These are phyloP conservation scores for Macroventuria anomochaeta DNA, from an alignment of 2,329 filamentous ascomycete species.

Conservation along the genomic window DNA sequence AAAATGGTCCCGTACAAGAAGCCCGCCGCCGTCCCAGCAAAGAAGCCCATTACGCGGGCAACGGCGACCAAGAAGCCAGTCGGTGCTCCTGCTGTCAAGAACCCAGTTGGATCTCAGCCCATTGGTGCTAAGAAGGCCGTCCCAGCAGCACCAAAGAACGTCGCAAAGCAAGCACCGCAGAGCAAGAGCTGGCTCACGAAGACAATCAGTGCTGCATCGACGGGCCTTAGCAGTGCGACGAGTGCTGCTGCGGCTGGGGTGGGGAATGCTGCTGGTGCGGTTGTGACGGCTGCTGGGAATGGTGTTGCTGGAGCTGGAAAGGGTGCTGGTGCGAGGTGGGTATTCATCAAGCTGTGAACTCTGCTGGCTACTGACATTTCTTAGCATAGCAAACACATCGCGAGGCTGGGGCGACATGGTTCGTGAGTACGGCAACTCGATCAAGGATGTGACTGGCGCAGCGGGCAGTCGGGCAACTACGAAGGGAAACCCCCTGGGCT, in stretches of 20 bases:
- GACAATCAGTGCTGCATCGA: constrained; percentile 51
- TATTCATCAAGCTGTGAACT: neutral
- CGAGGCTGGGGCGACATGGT: constrained; percentile 57
- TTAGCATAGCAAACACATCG: constrained; percentile 53
- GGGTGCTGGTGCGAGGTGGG: constrained; percentile 47
- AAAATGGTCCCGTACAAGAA: constrained; percentile 30
- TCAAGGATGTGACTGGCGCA: constrained; percentile 57
- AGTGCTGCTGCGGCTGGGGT: constrained; percentile 52
- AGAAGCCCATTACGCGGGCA: constrained; percentile 18
- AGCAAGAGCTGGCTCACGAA: constrained; percentile 55
- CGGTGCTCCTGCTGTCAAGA: constrained; percentile 8
- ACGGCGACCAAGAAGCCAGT: constrained; percentile 13
- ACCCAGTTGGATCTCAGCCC: constrained; percentile 8
- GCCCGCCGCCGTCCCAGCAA: constrained; percentile 13
- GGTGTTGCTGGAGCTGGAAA: constrained; percentile 56
- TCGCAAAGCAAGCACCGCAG: constrained; percentile 28
- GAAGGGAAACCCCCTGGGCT: constrained; percentile 55
- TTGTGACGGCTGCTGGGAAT: constrained; percentile 54
- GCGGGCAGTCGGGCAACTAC: constrained; percentile 53
- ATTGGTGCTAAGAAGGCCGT: constrained; percentile 20
- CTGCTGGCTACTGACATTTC: neutral
- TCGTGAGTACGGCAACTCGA: constrained; percentile 57
- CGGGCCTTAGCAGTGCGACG: constrained; percentile 54
- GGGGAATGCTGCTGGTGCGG: constrained; percentile 53
- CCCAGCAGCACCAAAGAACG: constrained; percentile 12